Percentiles rank a stretch among this genome's conserved stretches.
Evolutionary conservation across 164 flowering plant genomes (phyloP).

Genomic region (Umbilicus rupestris): DNA sequence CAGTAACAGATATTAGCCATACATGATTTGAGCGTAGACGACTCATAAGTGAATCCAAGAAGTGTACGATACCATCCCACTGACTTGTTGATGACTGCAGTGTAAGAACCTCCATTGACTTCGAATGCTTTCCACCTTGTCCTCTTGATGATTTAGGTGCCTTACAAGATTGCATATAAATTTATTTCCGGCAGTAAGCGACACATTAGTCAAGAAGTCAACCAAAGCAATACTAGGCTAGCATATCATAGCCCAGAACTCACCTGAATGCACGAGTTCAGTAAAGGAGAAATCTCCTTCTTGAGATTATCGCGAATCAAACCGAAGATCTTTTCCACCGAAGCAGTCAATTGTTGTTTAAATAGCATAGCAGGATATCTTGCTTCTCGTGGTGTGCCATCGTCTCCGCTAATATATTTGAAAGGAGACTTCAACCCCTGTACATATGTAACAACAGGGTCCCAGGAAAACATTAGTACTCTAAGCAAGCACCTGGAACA

Average conservation of each 20-base stretch:
- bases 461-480: neutral
- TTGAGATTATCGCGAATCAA: slow-evolving; percentile 83
- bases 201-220: neutral
- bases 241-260: neutral
- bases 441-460: neutral
- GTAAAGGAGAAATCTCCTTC: slow-evolving; percentile 71
- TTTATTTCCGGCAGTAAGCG: neutral
- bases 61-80: slow-evolving; percentile 85
- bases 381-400: slow-evolving; percentile 60
- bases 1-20: slow-evolving; percentile 16
- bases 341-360: slow-evolving; percentile 86
- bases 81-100: slow-evolving; percentile 58
- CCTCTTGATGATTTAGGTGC: slow-evolving; percentile 68
- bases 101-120: slow-evolving; percentile 57
- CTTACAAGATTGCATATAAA: slow-evolving; percentile 22
- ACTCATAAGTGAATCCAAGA: slow-evolving; percentile 82
- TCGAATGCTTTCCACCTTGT: slow-evolving; percentile 59
- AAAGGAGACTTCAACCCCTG: slow-evolving; percentile 71
- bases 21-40: slow-evolving; percentile 69
- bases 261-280: slow-evolving; percentile 80
- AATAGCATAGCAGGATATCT: slow-evolving; percentile 85
- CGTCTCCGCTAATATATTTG: slow-evolving; percentile 55
- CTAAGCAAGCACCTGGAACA: neutral
- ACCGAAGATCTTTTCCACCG: slow-evolving; percentile 88
- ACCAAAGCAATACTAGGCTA: neutral